Conservation (phyloP, 371 early-diverging fungal species). For the Mycotypha africana region DNA sequence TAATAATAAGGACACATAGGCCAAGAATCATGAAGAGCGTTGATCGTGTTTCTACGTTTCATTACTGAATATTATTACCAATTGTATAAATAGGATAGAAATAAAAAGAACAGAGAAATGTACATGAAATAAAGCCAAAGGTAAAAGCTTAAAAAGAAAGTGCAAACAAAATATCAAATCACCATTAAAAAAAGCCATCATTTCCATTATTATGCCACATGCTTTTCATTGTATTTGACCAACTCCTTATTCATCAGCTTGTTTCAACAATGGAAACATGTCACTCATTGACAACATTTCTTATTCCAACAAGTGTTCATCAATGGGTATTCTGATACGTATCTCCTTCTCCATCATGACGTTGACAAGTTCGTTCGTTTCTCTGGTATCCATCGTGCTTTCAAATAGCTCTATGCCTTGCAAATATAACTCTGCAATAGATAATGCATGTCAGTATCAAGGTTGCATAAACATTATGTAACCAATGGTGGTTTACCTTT, state of each 20-base stretch:
- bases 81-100: background rate
- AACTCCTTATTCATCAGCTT: no score
- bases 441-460: no score
- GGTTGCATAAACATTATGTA: no score
- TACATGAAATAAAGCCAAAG: no score
- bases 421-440: conserved; percentile 54
- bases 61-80: background rate
- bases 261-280: no score
- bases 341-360: conserved; percentile 68
- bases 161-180: no score
- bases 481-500: no score
- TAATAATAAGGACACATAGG: conserved; percentile 11
- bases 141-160: no score
- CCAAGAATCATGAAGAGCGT: background rate
- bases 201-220: no score
- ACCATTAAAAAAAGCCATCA: no score
- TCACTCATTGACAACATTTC: no score
- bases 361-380: conserved; percentile 46
- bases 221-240: no score
- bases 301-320: conserved; percentile 12
- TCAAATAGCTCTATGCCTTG: conserved; percentile 42
- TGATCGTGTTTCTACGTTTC: conserved; percentile 5
- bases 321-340: conserved; percentile 37
- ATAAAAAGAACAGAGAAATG: background rate
- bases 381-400: conserved; percentile 37